Evolutionary conservation across 306 rosid species (phyloP), one percentile per base, ranked within the genome.

Genomic region (Ochetophila trinervis): DNA sequence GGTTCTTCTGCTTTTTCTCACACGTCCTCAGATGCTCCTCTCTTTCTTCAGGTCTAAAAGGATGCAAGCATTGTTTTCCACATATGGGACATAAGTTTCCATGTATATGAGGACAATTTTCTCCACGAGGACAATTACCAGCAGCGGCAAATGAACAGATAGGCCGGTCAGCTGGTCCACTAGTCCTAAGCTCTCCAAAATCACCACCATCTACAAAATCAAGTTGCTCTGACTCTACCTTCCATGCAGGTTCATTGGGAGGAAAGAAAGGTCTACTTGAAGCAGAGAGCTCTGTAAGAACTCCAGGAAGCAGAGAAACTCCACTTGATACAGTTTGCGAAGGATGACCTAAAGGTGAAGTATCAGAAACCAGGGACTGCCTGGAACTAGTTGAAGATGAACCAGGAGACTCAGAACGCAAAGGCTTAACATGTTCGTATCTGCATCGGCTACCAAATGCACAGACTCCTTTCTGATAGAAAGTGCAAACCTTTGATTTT

Each of bases 141-240:
- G 91, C 99, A 36, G 97, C 97, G 68, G 97, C 95, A 83, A 86
- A 94, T 66, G 99, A 88, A 78, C 99, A 94, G 47, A 94, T 94
- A 60, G 91, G 63, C 77, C 22, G 70, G 68, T 90, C 97, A 35
- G 83, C 80, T 59, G 95, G 90, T 42, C 71, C 51, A 74, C 68
- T 53, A 53, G 59, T 66, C 72, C 80, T 65, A 27, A 81, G 45
- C 72, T 76, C 91, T 62, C 73, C 76, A 78, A 76, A 66, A 53
- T 68, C 71, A 69, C 72, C 76, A 57, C 75, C 82, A 59, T 76
- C 84, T 37, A 65, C 44, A 32, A 73, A 49, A 55, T 78, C 85
- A 11, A 53, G 45, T 66, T 51, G 57, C 65, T 40, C 84, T 64
- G 24, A 52, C 60, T 83, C 87, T 78, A 64, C 80, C 68, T 60